Conservation (phyloP, 83 land plant genomes). For the Picea abies region DNA sequence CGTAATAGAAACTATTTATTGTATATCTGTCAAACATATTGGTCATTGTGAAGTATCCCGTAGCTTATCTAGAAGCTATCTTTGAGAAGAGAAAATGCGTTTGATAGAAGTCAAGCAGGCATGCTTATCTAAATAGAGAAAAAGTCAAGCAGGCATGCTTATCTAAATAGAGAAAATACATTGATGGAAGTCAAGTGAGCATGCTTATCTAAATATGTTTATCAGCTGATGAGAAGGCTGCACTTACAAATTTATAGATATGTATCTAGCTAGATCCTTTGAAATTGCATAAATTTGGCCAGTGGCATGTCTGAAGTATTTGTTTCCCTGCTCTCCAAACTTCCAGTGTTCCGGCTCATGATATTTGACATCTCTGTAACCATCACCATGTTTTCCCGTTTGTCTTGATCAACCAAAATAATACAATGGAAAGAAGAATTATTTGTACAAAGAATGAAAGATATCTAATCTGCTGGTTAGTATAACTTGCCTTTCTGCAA, state of each 20-base stretch:
- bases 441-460: background rate
- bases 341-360: conserved; percentile 52
- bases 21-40: no score
- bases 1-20: background rate
- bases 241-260: conserved; percentile 42
- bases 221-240: no score
- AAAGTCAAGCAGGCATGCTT: no score
- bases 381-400: background rate
- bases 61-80: background rate
- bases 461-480: background rate
- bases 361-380: conserved; percentile 37
- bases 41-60: background rate
- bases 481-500: conserved; percentile 39
- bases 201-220: no score
- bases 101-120: background rate
- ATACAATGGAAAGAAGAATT: background rate
- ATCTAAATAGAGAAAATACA: background rate
- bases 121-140: background rate
- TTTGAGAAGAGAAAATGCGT: background rate
- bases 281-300: conserved; percentile 55
- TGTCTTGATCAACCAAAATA: background rate
- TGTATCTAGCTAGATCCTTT: conserved; percentile 45
- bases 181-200: no score
- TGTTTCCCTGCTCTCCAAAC: conserved; percentile 50
- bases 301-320: conserved; percentile 53